A percentile compares a stretch with the other conserved stretches of the same genome.
These are phyloP conservation scores for Vaccinium corymbosum DNA, from an alignment of 148 eudicot species.

Conservation along the genomic window DNA sequence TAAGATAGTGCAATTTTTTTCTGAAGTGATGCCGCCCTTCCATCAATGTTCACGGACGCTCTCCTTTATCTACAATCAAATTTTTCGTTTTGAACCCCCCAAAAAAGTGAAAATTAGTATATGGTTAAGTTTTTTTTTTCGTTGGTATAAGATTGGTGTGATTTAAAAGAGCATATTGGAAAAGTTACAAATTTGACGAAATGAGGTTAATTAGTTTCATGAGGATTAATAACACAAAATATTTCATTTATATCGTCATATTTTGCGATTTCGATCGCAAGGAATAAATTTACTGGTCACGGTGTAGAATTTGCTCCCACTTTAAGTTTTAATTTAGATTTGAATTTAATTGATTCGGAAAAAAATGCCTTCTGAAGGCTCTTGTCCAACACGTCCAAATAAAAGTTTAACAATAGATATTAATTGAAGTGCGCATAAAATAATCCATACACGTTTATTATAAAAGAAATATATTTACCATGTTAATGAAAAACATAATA, in stretches of 20 bases:
- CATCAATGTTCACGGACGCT: background rate
- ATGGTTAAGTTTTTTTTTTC: too few species aligned
- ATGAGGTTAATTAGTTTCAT: background rate
- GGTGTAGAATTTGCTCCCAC: background rate
- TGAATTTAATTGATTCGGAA: too few species aligned
- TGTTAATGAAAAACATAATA: background rate
- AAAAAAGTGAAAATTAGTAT: too few species aligned
- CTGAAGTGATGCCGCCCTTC: background rate
- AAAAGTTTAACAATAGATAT: background rate
- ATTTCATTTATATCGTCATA: background rate
- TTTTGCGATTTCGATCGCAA: background rate
- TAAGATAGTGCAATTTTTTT: background rate
- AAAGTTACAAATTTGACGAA: background rate
- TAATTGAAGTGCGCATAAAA: background rate
- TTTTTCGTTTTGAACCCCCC: background rate
- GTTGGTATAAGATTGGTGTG: background rate
- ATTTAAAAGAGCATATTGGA: background rate
- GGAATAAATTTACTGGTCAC: background rate
- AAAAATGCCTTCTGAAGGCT: too few species aligned
- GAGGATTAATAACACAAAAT: background rate
- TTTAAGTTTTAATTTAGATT: background rate
- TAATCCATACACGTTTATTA: background rate
- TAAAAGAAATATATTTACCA: background rate
- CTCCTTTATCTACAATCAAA: background rate
- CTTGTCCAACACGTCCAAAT: too few species aligned